Conservation (phyloP, 1,139 yeast species). For the Geotrichum histeridarum region DNA sequence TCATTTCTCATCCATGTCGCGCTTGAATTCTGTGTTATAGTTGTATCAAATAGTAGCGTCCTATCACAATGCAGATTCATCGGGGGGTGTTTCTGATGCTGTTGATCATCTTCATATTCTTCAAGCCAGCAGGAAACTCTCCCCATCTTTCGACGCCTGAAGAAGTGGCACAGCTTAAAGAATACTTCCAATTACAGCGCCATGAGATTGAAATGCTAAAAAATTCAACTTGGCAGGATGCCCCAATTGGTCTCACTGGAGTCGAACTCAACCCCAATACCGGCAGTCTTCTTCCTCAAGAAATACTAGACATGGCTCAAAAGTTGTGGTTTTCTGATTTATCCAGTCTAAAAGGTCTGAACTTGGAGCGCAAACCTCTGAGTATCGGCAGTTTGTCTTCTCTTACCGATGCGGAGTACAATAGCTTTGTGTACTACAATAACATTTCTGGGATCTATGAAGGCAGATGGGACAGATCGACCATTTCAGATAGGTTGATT, state of each 20-base stretch:
- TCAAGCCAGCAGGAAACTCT: slow-evolving; percentile 30
- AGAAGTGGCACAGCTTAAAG: slow-evolving; percentile 29
- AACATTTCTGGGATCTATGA: slow-evolving; percentile 27
- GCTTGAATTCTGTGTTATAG: neutral
- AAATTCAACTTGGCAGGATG: slow-evolving; percentile 45
- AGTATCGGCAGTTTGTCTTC: too few relatives aligned
- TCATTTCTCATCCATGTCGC: neutral
- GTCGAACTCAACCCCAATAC: slow-evolving; percentile 34
- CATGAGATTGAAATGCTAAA: slow-evolving; percentile 38
- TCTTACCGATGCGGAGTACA: too few relatives aligned
- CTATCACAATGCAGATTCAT: slow-evolving; percentile 25
- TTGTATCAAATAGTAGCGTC: neutral
- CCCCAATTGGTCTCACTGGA: slow-evolving; percentile 74
- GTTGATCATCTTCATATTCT: slow-evolving; percentile 28
- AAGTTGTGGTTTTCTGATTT: slow-evolving; percentile 48
- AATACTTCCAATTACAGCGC: slow-evolving; percentile 37
- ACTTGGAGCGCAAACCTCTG: too few relatives aligned
- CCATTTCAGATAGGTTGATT: slow-evolving; percentile 11
- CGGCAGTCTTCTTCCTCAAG: slow-evolving; percentile 50
- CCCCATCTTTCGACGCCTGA: slow-evolving; percentile 31
- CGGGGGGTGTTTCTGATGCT: slow-evolving; percentile 28
- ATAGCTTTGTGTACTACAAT: slow-evolving; percentile 20
- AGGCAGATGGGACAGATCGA: slow-evolving; percentile 25
- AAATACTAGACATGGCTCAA: slow-evolving; percentile 45
- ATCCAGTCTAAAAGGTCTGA: neutral